Conservation (phyloP, 768 basidiomycete genomes). For the Pulveroboletus ravenelii region DNA sequence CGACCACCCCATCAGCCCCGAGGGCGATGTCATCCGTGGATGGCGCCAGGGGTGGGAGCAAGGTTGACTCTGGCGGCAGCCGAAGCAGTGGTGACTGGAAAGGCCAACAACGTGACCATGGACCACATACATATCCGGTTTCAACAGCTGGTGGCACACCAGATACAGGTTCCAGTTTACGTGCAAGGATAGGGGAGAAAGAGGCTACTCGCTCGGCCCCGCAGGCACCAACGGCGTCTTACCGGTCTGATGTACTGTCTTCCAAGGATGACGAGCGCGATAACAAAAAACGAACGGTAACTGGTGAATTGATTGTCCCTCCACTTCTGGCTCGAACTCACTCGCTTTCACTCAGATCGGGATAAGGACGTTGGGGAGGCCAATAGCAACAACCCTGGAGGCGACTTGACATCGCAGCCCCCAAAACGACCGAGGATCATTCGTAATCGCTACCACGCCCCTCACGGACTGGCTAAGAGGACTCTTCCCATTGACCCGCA, state of each 20-base stretch:
- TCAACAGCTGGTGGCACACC: constrained; percentile 17
- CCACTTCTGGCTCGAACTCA: constrained; percentile 1
- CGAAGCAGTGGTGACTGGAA: constrained; percentile 51
- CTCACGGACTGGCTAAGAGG: constrained; percentile 51
- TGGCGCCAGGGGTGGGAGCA: constrained; percentile 34
- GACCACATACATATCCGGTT: constrained; percentile 19
- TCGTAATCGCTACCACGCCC: constrained; percentile 45
- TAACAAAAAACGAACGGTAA: constrained; percentile 59
- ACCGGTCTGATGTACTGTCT: constrained; percentile 40
- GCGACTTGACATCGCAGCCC: constrained; percentile 39
- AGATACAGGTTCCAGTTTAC: constrained; percentile 37
- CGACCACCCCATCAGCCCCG: constrained; percentile 64
- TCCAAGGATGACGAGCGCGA: constrained; percentile 64
- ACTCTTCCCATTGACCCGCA: constrained; percentile 59
- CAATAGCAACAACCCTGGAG: constrained; percentile 28
- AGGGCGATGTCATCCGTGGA: constrained; percentile 62
- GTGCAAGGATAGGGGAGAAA: constrained; percentile 60
- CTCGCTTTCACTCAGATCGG: constrained; percentile 43
- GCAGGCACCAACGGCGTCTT: constrained; percentile 39
- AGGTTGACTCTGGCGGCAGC: constrained; percentile 34
- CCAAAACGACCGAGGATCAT: constrained; percentile 59
- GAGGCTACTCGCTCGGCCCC: constrained; percentile 40
- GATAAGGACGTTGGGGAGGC: constrained; percentile 50
- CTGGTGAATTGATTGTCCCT: constrained; percentile 46
- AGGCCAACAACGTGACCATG: constrained; percentile 34